Conservation (phyloP, 305 asterid genomes). For the Lippia alba region DNA sequence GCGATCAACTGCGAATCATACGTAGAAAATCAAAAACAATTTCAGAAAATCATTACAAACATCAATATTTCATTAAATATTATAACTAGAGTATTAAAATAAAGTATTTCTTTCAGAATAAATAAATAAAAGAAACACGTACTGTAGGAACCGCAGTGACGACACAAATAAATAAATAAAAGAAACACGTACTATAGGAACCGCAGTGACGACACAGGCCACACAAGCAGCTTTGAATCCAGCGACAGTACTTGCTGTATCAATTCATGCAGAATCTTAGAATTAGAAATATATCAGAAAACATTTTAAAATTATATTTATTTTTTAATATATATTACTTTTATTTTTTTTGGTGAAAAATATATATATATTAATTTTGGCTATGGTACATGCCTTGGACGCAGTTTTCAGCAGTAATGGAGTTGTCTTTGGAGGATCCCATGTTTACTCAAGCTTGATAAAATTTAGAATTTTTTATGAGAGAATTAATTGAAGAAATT, state of each 20-base stretch:
- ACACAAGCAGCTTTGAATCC: conserved; percentile 36
- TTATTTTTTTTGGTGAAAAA: no score
- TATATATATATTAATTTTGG: background rate
- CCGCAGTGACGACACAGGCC: conserved; percentile 32
- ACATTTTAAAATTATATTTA: no score
- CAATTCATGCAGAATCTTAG: background rate
- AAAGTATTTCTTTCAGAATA: no score
- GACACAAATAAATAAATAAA: background rate
- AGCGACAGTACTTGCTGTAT: conserved; percentile 29
- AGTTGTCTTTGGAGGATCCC: conserved; percentile 25
- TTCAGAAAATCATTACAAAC: background rate
- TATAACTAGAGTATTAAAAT: background rate
- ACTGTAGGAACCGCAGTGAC: conserved; percentile 40
- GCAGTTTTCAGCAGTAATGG: conserved; percentile 36
- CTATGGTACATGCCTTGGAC: conserved; percentile 26
- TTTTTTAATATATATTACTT: background rate
- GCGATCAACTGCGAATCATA: conserved; percentile 30
- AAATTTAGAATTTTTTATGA: background rate
- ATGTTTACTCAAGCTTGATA: conserved; percentile 10
- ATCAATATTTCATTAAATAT: no score
- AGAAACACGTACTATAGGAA: conserved; percentile 28
- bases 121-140: background rate
- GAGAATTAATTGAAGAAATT: background rate
- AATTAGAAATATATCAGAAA: background rate
- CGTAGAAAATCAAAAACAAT: background rate